Base-by-base conservation (phyloP, 495 filamentous ascomycete species). In the Aspergillus nidulans region DNA sequence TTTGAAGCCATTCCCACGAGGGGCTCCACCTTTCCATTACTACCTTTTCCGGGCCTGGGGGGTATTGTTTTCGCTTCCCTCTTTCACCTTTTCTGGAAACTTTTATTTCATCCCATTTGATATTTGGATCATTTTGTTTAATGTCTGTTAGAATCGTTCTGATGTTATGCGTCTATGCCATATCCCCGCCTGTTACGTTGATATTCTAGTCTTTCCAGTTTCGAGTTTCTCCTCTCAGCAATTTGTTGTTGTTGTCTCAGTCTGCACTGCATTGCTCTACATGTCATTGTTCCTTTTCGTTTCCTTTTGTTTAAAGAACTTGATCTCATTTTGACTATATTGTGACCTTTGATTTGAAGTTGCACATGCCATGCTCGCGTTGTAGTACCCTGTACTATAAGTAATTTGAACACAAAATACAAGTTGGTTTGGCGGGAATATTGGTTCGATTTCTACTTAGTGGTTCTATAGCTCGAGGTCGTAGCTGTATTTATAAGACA, bases 371-470 rank as follows among this genome's bases (percentile, higher is more conserved):
- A 62, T 63, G 63, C 30, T 34, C 30, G 30, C 58, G 63, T 61
- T 66, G 61, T 67, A 64, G 66, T 71, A 67, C 62, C 61, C 67
- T 74, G 71, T 74, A 74, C 69, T 67, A 74, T 74, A 74, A 66
- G 71, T 72, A 69, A 72, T 72, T 66, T 66, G 66, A 69, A 64
- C 65, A 69, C 49, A 52, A 52, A 64, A 60, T 61, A 57, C 47
- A 64, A 63, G 34, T 59, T 61, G 54, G 65, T 67, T 63, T 70
- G 69, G 69, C 69, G 69, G 71, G 70, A 55, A 63, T 20, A 34
- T 21, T 40, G 7, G 6, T 44, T 39, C 32, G 5, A 36, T 24
- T 10, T 20, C 19, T 45, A 24, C 15, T n/a, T 39, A 15, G 4
- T 5, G 26, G 26, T 10, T 5, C 10, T 30, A 10, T 30, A 30